Evolutionary conservation across 257 asterid genomes (phyloP), one percentile per base, ranked within the genome.

Genomic region (Henckelia pumila): DNA sequence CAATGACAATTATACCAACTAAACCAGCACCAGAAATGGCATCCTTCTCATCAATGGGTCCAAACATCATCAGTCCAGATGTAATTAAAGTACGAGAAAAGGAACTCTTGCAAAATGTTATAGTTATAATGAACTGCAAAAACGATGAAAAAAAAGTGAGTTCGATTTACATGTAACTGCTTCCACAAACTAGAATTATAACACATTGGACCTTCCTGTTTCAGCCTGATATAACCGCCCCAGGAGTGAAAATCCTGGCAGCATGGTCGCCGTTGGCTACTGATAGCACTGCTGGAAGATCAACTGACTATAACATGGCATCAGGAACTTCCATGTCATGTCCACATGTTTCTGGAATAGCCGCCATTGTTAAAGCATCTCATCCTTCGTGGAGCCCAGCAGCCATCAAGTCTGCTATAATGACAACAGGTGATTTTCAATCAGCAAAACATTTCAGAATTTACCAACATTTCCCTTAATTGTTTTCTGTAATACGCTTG

Each of bases 311-410:
- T 25, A 80, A 86, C 76, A 82, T 84, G 19, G 33, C 78, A 52
- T 84, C 90, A 8, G 94, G 90, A 28, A 86, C 90, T 66, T 86
- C 90, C 47, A 82, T 86, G 94, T 50, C 94, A 53, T 80, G 88
- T 63, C 88, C 94, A 4, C 94, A 86, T 67, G 88, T 75, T 26
- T 77, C 90, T 29, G 90, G 84, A 59, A 74, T 80, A 16, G 88
- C 94, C 53, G 90, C 88, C 20, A 80, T 80, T 25, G 57, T 84
- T 0, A 86, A 86, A 49, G 68, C 87, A 40, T 75, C 22, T 61
- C 90, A 86, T 64, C 88, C 85, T 64, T 71, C 82, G 13, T 84
- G 90, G 88, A 78, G 86, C 61, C 88, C 94, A 1, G 85, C 94
- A 33, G 94, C 88, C 22, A 80, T 86, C 35, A 82, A 82, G 63